Evolutionary conservation across 2,329 filamentous ascomycete species (phyloP).

Genomic region (Biscogniauxia mediterranea): DNA sequence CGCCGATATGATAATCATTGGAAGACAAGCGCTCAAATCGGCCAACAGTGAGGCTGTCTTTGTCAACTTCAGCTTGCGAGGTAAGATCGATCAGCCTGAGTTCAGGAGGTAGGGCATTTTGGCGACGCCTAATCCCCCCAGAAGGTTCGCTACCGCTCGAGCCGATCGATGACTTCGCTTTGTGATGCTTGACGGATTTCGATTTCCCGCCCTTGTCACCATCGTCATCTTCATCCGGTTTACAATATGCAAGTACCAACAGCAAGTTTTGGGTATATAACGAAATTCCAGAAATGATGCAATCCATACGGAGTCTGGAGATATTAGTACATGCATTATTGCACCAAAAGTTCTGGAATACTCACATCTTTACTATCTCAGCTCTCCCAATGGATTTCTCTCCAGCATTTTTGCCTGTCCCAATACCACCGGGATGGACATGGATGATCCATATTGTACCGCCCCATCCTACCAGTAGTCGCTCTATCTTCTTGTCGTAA

Average conservation of each 20-base stretch:
- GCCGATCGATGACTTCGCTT: slow-evolving; percentile 42
- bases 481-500: slow-evolving; percentile 59
- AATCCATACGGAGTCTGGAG: slow-evolving; percentile 83
- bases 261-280: slow-evolving; percentile 91
- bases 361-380: slow-evolving; percentile 90
- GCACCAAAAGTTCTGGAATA: slow-evolving; percentile 19
- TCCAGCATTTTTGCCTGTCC: slow-evolving; percentile 63
- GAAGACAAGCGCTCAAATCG: slow-evolving; percentile 83
- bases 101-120: slow-evolving; percentile 82
- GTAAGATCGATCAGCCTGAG: slow-evolving; percentile 86
- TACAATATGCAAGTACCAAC: slow-evolving; percentile 87
- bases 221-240: slow-evolving; percentile 62
- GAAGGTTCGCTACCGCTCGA: slow-evolving; percentile 57
- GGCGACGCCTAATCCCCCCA: slow-evolving; percentile 66
- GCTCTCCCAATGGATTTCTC: slow-evolving; percentile 75
- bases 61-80: slow-evolving; percentile 83
- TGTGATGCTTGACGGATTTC: slow-evolving; percentile 36
- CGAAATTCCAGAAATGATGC: slow-evolving; percentile 94
- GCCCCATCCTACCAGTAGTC: slow-evolving; percentile 91
- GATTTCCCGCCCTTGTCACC: slow-evolving; percentile 37
- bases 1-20: slow-evolving; percentile 86
- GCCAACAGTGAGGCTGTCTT: slow-evolving; percentile 81
- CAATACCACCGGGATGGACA: slow-evolving; percentile 73
- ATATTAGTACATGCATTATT: slow-evolving; percentile 27
- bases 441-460: slow-evolving; percentile 95